Evolutionary conservation across 2,329 filamentous ascomycete species (phyloP).

Genomic region (Epichloe hybrida): DNA sequence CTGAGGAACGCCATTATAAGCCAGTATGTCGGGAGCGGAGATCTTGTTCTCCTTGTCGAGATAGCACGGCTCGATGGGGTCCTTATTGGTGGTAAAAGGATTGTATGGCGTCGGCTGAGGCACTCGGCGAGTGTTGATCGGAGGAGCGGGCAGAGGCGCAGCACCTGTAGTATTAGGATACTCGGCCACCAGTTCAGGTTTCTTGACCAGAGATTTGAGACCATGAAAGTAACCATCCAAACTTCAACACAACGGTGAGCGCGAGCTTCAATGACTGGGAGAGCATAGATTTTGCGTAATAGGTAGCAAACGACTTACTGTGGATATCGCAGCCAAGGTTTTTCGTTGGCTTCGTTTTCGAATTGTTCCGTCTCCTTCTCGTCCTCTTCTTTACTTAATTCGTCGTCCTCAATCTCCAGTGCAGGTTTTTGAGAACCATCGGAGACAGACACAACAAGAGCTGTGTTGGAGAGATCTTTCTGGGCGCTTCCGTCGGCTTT

Average conservation of each 20-base stretch:
- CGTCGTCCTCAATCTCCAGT: conserved; percentile 12
- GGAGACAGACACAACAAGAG: not conserved
- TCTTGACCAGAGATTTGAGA: conserved; percentile 53
- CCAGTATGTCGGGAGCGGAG: conserved; percentile 48
- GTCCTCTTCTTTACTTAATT: conserved; percentile 14
- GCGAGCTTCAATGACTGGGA: not conserved
- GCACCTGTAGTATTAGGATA: conserved; percentile 42
- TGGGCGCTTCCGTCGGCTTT: not conserved
- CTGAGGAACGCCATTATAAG: conserved; percentile 56
- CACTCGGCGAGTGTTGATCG: conserved; percentile 18
- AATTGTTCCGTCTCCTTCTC: conserved; percentile 17
- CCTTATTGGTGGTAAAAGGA: conserved; percentile 49
- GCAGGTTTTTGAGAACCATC: not conserved
- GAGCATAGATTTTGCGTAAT: too few relatives aligned
- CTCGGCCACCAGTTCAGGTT: conserved; percentile 53
- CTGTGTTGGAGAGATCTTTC: not conserved
- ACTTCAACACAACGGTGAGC: conserved; percentile 28
- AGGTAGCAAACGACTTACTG: conserved; percentile 16
- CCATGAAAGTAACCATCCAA: conserved; percentile 72
- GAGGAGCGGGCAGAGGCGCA: conserved; percentile 21
- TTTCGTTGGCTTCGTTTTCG: conserved; percentile 18
- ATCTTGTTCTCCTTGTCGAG: conserved; percentile 46
- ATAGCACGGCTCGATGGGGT: conserved; percentile 46
- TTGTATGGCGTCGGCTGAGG: conserved; percentile 43
- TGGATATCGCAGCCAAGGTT: conserved; percentile 28